A percentile compares a stretch with the other conserved stretches of the same genome.
Conservation (phyloP, 352 stramenopile species). For the Phytophthora gonapodyides region DNA sequence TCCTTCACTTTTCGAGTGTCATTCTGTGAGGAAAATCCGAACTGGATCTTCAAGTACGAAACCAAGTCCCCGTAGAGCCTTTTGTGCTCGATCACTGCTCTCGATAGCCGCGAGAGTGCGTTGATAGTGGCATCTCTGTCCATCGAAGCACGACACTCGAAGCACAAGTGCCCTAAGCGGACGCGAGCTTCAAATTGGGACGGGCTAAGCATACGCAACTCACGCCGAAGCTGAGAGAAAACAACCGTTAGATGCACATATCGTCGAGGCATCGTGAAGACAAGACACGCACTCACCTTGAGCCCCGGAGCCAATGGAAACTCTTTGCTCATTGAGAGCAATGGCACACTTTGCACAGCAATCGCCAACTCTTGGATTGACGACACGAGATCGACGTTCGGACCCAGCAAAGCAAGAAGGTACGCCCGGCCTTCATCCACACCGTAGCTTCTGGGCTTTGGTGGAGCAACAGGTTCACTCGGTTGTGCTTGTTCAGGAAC, state of each 20-base stretch:
- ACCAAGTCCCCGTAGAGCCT: slow-evolving; percentile 53
- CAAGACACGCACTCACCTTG: slow-evolving; percentile 37
- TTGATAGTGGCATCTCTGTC: slow-evolving; percentile 60
- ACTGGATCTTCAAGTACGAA: slow-evolving; percentile 45
- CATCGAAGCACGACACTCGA: slow-evolving; percentile 27
- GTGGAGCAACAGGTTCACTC: slow-evolving; percentile 5
- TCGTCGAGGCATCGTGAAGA: neutral
- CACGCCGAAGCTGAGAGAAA: slow-evolving; percentile 51
- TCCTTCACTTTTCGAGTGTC: slow-evolving; percentile 54
- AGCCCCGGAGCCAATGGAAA: slow-evolving; percentile 58
- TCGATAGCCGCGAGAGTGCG: slow-evolving; percentile 45
- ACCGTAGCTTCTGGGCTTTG: slow-evolving; percentile 24
- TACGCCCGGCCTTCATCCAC: slow-evolving; percentile 50
- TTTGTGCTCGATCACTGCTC: slow-evolving; percentile 43
- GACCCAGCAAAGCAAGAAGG: slow-evolving; percentile 56
- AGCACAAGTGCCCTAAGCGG: slow-evolving; percentile 53
- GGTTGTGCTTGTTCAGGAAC: slow-evolving; percentile 5
- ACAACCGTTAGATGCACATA: slow-evolving; percentile 13
- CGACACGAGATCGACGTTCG: slow-evolving; percentile 60
- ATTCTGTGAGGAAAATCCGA: slow-evolving; percentile 42
- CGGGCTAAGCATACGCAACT: slow-evolving; percentile 28
- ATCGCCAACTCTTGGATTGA: slow-evolving; percentile 50
- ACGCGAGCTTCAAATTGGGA: slow-evolving; percentile 35
- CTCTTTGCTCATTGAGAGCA: slow-evolving; percentile 65
- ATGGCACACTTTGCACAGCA: slow-evolving; percentile 39